Evolutionary conservation across 805 yeast genomes (phyloP).

Genomic region (Saturnispora galanensis): DNA sequence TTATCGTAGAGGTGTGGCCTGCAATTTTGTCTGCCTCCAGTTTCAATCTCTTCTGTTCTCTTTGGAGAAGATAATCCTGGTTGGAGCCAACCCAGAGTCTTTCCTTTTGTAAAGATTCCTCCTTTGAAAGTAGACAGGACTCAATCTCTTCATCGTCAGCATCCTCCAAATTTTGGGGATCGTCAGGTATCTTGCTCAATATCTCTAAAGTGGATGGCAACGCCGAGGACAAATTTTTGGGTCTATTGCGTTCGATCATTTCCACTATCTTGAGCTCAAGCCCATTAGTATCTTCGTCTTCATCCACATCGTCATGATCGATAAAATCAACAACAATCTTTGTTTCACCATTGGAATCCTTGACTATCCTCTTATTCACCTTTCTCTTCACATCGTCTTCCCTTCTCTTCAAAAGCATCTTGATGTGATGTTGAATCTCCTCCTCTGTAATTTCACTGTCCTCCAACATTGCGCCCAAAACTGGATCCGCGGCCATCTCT

Average conservation of each 20-base stretch:
- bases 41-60: constrained; percentile 75
- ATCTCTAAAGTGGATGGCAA: constrained; percentile 52
- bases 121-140: constrained; percentile 48
- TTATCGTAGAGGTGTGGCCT: constrained; percentile 53
- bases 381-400: constrained; percentile 17
- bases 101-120: constrained; percentile 66
- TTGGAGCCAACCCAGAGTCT: constrained; percentile 85
- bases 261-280: constrained; percentile 22
- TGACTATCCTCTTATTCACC: constrained; percentile 6
- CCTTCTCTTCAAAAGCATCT: constrained; percentile 23
- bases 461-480: constrained; percentile 33
- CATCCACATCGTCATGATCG: constrained; percentile 17
- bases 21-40: constrained; percentile 79
- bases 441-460: constrained; percentile 37
- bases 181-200: constrained; percentile 44
- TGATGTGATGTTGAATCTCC: constrained; percentile 30
- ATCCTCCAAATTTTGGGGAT: constrained; percentile 51
- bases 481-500: constrained; percentile 32
- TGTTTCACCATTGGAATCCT: constrained; percentile 6
- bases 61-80: constrained; percentile 75
- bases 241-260: constrained; percentile 38
- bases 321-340: constrained; percentile 10
- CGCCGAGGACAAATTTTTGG: constrained; percentile 40
- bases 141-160: constrained; percentile 71
- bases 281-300: constrained; percentile 11